These are phyloP conservation scores for Anethum foeniculum DNA, from an alignment of 140 eudicot genomes.

Conservation along the genomic window DNA sequence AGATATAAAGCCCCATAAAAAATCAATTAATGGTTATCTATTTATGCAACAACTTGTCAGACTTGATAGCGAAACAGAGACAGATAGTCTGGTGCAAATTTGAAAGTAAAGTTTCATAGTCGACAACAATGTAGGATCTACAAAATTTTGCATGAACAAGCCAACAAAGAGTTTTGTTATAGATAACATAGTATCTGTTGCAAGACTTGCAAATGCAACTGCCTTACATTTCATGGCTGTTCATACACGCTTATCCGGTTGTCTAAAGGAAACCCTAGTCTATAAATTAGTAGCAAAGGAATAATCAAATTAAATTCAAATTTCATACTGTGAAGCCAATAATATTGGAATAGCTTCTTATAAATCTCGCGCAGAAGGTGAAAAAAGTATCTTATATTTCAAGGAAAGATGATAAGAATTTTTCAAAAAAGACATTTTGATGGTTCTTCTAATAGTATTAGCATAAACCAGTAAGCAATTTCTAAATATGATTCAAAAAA, in stretches of 20 bases:
- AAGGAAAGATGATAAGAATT: background rate
- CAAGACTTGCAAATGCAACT: background rate
- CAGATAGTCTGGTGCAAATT: background rate
- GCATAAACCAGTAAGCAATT: background rate
- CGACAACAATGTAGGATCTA: background rate
- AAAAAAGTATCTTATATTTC: background rate
- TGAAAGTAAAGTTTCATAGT: background rate
- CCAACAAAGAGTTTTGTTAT: background rate
- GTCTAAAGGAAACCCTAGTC: background rate
- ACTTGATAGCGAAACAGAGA: constrained; percentile 1
- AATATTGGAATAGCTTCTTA: background rate
- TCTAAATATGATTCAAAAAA: background rate
- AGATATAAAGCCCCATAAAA: constrained; percentile 46
- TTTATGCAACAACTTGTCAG: constrained; percentile 20
- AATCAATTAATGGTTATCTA: constrained; percentile 21
- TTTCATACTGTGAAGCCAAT: background rate
- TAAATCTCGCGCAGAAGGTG: background rate
- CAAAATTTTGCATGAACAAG: background rate
- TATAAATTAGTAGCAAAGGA: background rate
- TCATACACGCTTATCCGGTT: background rate
- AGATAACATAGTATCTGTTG: background rate
- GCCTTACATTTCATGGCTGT: background rate
- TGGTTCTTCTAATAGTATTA: background rate
- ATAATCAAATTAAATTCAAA: background rate
- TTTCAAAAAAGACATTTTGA: background rate